These are phyloP conservation scores for Xylaria sp. DNA, from an alignment of 2,329 filamentous ascomycete genomes.

Conservation along the genomic window DNA sequence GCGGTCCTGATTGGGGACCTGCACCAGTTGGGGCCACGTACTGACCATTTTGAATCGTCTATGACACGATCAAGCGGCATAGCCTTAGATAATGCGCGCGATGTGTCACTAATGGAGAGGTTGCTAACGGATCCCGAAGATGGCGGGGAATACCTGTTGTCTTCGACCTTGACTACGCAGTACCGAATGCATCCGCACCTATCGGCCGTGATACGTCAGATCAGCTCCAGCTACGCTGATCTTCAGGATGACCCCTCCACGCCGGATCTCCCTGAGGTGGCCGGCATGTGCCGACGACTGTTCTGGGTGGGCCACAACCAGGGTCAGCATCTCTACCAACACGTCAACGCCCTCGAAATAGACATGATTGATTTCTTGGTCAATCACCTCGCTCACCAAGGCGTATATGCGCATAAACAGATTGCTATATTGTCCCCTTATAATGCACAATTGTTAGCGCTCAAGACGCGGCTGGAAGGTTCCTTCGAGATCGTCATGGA, in stretches of 20 bases:
- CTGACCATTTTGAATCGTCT: slow-evolving; percentile 50
- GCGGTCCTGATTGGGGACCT: slow-evolving; percentile 61
- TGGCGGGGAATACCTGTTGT: slow-evolving; percentile 27
- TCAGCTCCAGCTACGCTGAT: slow-evolving; percentile 51
- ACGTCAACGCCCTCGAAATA: slow-evolving; percentile 54
- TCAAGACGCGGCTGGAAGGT: slow-evolving; percentile 41
- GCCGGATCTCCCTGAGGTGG: slow-evolving; percentile 38
- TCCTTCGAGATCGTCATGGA: slow-evolving; percentile 58
- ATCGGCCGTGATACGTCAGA: slow-evolving; percentile 47
- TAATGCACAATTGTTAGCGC: slow-evolving; percentile 49
- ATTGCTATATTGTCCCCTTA: slow-evolving; percentile 69
- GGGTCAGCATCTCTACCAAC: slow-evolving; percentile 40
- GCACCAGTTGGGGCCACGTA: slow-evolving; percentile 54
- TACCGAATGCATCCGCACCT: slow-evolving; percentile 57
- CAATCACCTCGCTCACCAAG: slow-evolving; percentile 60
- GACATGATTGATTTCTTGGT: slow-evolving; percentile 59
- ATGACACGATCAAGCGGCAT: slow-evolving; percentile 45
- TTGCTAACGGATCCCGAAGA: slow-evolving; percentile 35
- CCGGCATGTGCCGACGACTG: slow-evolving; percentile 44
- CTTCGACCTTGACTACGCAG: slow-evolving; percentile 44
- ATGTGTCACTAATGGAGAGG: slow-evolving; percentile 58
- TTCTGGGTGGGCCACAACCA: slow-evolving; percentile 56
- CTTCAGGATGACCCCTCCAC: slow-evolving; percentile 43
- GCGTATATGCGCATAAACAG: slow-evolving; percentile 51
- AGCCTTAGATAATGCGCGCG: slow-evolving; percentile 36